Conservation (phyloP, 768 basidiomycete genomes). For the Myochromella boudieri region DNA sequence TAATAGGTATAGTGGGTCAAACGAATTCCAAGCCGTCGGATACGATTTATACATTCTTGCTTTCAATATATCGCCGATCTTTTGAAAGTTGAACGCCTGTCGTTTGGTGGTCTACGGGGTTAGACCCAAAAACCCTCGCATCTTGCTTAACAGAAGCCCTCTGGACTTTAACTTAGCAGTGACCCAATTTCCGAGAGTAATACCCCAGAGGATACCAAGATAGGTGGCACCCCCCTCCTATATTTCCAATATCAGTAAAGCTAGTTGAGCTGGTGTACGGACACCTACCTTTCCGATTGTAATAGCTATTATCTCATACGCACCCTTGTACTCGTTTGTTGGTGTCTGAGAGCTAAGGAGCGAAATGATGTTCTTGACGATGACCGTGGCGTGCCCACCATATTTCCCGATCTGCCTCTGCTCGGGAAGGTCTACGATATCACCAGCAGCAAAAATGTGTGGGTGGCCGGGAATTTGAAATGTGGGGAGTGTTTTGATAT, state of each 20-base stretch:
- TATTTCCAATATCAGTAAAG: slow-evolving; percentile 10
- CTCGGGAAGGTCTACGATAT: slow-evolving; percentile 62
- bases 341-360: slow-evolving; percentile 36
- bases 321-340: slow-evolving; percentile 43
- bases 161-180: slow-evolving; percentile 40
- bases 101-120: no score
- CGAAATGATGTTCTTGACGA: slow-evolving; percentile 48
- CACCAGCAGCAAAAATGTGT: slow-evolving; percentile 64
- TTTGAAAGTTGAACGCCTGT: no score
- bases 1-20: no score
- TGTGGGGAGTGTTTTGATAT: slow-evolving; percentile 54
- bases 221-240: slow-evolving; percentile 44
- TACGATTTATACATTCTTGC: no score
- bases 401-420: slow-evolving; percentile 58
- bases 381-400: slow-evolving; percentile 40
- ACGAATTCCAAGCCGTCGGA: no score
- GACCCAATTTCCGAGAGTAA: slow-evolving; percentile 47
- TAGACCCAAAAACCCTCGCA: no score
- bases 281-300: slow-evolving; percentile 54
- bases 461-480: slow-evolving; percentile 53
- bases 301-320: slow-evolving; percentile 51
- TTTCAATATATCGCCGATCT: no score
- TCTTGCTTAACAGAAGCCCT: no score
- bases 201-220: slow-evolving; percentile 44
- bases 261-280: neutral